Evolutionary conservation across 331 rosid genomes (phyloP).

Genomic region (Malus hybrid): DNA sequence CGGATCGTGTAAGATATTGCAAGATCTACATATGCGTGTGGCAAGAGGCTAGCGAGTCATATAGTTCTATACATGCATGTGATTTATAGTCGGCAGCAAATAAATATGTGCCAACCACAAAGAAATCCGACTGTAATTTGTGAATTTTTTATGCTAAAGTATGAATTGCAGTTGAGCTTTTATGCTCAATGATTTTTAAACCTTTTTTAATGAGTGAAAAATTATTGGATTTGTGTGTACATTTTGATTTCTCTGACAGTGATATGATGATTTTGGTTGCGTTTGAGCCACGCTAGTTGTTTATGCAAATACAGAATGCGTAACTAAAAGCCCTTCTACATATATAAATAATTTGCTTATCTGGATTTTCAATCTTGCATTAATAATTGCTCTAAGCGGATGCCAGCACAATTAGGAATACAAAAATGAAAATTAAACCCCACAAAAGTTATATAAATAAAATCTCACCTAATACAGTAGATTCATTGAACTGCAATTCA

Average conservation of each 20-base stretch:
- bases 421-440: constrained; percentile 13
- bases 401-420: constrained; percentile 16
- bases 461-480: constrained; percentile 5
- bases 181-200: constrained; percentile 24
- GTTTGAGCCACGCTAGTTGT: constrained; percentile 38
- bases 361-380: not conserved
- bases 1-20: no score
- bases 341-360: not conserved
- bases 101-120: not conserved
- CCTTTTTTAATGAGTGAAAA: constrained; percentile 5
- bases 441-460: constrained; percentile 6
- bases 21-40: no score
- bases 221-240: constrained; percentile 25
- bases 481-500: not conserved
- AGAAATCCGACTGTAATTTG: not conserved
- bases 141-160: not conserved
- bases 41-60: not conserved
- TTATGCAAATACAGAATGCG: not conserved
- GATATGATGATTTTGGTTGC: constrained; percentile 38
- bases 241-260: constrained; percentile 10
- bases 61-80: not conserved
- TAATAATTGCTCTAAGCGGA: constrained; percentile 6
- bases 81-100: not conserved
- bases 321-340: constrained; percentile 8
- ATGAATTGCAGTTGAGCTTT: constrained; percentile 16